Base-by-base conservation (phyloP, 345 rosid species). In the Nephelium lappaceum region DNA sequence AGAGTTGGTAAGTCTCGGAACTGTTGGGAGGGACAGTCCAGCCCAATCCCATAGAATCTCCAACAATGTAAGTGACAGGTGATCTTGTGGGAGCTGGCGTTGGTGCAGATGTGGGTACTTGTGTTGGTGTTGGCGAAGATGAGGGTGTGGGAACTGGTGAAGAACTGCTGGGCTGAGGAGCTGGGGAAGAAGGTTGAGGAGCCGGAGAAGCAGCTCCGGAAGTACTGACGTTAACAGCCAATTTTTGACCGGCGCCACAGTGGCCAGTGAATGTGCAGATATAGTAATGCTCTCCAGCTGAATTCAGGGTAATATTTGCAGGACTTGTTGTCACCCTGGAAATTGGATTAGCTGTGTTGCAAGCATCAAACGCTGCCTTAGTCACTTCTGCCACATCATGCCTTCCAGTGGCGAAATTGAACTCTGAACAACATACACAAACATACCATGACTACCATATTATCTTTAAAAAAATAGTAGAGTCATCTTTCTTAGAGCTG, bases 351-450 rank as follows among this genome's bases (percentile, higher is more conserved):
- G 73, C 39, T 6, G 71, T 36, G 74, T 42, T 85, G 81, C 95
- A 91, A 65, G 84, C 51, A 27, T 79, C 77, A 61, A 73, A 87
- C 23, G 86, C 85, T 11, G 80, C 78, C 41, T 65, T 79, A 11
- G 81, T 69, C 24, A 91, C 92, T 74, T 79, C 64, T 31, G 86
- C 84, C 49, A 86, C 95, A 19, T 87, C 73, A 61, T 91, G 89
- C 0, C 23, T 11, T 77, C 85, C 86, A 12, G 1, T 58, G 6
- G 61, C n/a, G 60, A 82, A 91, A 77, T 80, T 87, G 61, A 89
- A 91, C 19, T 76, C 94, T 89, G 83, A 66, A 58, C 25, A 62
- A 8, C 1, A 15, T 43, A 72, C 11, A 43, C 11, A 45, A 61
- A 10, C 5, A 27, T 11, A 71, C 6, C 15, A 24, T 15, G 24